Base-by-base conservation (phyloP, 345 rosid species). In the Fremontodendron californicum region DNA sequence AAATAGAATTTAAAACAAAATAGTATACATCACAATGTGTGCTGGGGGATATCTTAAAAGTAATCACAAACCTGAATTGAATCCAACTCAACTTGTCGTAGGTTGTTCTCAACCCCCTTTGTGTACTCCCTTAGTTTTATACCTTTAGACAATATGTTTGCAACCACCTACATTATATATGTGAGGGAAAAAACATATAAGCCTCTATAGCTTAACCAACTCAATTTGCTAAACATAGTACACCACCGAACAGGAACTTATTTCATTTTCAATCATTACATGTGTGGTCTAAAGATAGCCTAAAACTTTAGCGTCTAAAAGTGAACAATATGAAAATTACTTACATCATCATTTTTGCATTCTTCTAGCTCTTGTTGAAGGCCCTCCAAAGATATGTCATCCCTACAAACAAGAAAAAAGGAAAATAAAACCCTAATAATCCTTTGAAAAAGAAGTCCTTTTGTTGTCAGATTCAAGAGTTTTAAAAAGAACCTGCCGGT, bases 61-160 rank as follows among this genome's bases (percentile, higher is more conserved):
- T 40, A 75, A 71, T 19, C 31, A 73, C 82, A 52, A 46, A 96
- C 99, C 97, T 93, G 90, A 76, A 96, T 88, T 1, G 99, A 93
- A 76, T 96, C 99, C 87, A 92, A 85, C 81, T 93, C 97, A 71
- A 93, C 95, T 83, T 96, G 91, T 19, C 97, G 87, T 37, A 96
- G 85, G 82, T 93, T 94, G 89, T 93, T 91, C 83, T 96, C 99
- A 10, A 96, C 99, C 9, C 96, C 98, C 86, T 93, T 96, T 23
- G 98, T 88, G 76, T 92, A 85, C 66, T 93, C 98, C 84, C 95
- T 91, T 65, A 96, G 87, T 75, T 83, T 85, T 77, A 83, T 86
- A 81, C 98, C 97, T 82, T 91, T 90, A 13, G 98, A 96, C 49
- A 96, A 78, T 79, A 96, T 96, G 81, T 93, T 91, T 64, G 92